Base-by-base conservation (phyloP, 768 basidiomycete species). In the Boletus fagicola region DNA sequence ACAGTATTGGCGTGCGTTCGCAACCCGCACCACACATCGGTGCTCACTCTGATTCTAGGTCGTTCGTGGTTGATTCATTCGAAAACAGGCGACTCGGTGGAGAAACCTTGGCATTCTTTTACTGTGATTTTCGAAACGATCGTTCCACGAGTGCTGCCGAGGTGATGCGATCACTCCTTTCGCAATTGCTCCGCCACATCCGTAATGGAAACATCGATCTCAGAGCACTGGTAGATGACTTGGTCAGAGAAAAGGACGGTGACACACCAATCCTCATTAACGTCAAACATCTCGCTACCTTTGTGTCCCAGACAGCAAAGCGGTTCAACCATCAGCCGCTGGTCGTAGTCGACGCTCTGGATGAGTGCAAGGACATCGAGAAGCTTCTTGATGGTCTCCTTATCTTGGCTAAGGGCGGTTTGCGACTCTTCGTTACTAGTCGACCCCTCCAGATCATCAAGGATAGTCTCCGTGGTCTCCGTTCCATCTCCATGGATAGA, bases 381-480 rank as follows among this genome's bases (percentile, higher is more conserved):
- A 46, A 48, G 10, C 54, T 66, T n/a, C 62, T 66, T 11, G 31
- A 24, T 20, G 44, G 51, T 33, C 49, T 65, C 31, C 6, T 57
- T 36, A 40, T 22, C n/a, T 20, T 44, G 58, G 26, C 35, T 3
- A 45, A 38, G 12, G 47, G 54, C 1, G 38, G 38, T 9, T 8
- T 67, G 13, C 63, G 39, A 28, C 40, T 65, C 9, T 58, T 66
- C 28, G 38, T 65, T 7, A 66, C 57, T 20, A 65, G 63, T 30
- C 64, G 66, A 13, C 49, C 54, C 5, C 43, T 62, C 24, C 65
- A 53, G 26, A 26, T 20, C 6, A 62, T 66, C 43, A 56, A 45
- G 18, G 36, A 57, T 5, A 12, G 22, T 4, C 55, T 68, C 2
- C 16, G 18, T 7, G 50, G 16, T 8, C 33, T 63, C 3, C 31